These are phyloP conservation scores for Penicillium sp. DNA, from an alignment of 2,329 filamentous ascomycete genomes.

Conservation along the genomic window DNA sequence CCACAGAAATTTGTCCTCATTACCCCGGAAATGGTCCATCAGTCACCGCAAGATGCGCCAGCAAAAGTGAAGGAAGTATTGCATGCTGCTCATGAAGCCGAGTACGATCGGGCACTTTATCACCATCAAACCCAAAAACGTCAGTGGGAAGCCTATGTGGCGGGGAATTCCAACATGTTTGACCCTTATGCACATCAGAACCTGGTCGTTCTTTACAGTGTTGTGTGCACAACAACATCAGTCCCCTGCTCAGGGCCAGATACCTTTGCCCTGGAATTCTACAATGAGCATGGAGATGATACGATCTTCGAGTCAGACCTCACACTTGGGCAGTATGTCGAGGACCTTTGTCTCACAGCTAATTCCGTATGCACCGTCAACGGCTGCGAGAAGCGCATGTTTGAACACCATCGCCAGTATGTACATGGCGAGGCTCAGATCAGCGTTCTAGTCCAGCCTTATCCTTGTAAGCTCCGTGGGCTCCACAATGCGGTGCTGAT, in stretches of 20 bases:
- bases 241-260: slow-evolving; percentile 88
- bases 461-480: slow-evolving; percentile 56
- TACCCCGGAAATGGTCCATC: slow-evolving; percentile 88
- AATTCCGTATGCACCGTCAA: slow-evolving; percentile 71
- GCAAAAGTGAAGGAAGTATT: slow-evolving; percentile 85
- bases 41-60: slow-evolving; percentile 68
- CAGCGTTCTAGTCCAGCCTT: slow-evolving; percentile 77
- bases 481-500: slow-evolving; percentile 74
- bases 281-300: slow-evolving; percentile 72
- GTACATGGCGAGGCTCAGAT: slow-evolving; percentile 92
- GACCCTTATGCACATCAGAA: slow-evolving; percentile 94
- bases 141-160: slow-evolving; percentile 92
- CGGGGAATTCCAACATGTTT: slow-evolving; percentile 79
- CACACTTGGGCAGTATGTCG: slow-evolving; percentile 87
- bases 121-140: slow-evolving; percentile 89
- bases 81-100: slow-evolving; percentile 88
- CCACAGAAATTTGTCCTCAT: slow-evolving; percentile 78
- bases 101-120: slow-evolving; percentile 90
- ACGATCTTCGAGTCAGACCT: slow-evolving; percentile 71
- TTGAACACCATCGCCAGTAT: slow-evolving; percentile 89
- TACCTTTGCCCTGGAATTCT: slow-evolving; percentile 82
- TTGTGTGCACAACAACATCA: slow-evolving; percentile 86
- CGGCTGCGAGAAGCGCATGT: slow-evolving; percentile 79
- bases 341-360: slow-evolving; percentile 72
- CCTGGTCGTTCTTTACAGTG: slow-evolving; percentile 86